phyloP scores from a whole-genome alignment of 176 grass and related monocot genomes.

The Hordeum marinum region DNA sequence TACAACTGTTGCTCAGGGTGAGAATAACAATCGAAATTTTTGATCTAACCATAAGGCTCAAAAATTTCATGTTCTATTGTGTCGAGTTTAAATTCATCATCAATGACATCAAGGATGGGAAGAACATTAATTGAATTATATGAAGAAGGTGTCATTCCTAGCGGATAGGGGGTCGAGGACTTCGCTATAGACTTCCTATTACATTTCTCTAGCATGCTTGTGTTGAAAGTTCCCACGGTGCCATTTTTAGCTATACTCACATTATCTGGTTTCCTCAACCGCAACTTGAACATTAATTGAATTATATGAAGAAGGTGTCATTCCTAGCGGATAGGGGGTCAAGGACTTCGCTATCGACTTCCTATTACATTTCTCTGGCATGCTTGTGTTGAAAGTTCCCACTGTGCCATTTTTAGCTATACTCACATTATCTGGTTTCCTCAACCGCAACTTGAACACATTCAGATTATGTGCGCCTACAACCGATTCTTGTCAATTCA shows the following conservation, averaged over 20 bases:
- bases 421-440: constrained; percentile 3
- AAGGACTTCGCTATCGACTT: constrained; percentile 65
- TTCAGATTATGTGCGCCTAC: no score
- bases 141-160: constrained; percentile 72
- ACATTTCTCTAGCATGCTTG: constrained; percentile 13
- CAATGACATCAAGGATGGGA: constrained; percentile 37
- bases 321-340: constrained; percentile 70
- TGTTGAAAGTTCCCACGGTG: constrained; percentile 1
- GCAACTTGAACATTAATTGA: constrained; percentile 60
- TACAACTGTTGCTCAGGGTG: constrained; percentile 4
- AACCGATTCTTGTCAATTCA: constrained; percentile 33
- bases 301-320: constrained; percentile 79
- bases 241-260: background rate
- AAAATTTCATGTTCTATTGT: constrained; percentile 8
- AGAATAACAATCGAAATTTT: constrained; percentile 14
- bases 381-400: constrained; percentile 8
- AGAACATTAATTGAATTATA: constrained; percentile 80
- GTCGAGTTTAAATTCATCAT: background rate
- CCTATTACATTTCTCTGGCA: constrained; percentile 19
- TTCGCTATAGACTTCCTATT: constrained; percentile 50
- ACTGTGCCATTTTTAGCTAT: background rate
- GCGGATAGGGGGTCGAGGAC: constrained; percentile 69
- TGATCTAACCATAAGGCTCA: constrained; percentile 6
- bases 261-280: constrained; percentile 24
- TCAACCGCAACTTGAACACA: constrained; percentile 48